Evolutionary conservation across 495 filamentous ascomycete species (phyloP).

Genomic region (Podospora pseudopauciseta): DNA sequence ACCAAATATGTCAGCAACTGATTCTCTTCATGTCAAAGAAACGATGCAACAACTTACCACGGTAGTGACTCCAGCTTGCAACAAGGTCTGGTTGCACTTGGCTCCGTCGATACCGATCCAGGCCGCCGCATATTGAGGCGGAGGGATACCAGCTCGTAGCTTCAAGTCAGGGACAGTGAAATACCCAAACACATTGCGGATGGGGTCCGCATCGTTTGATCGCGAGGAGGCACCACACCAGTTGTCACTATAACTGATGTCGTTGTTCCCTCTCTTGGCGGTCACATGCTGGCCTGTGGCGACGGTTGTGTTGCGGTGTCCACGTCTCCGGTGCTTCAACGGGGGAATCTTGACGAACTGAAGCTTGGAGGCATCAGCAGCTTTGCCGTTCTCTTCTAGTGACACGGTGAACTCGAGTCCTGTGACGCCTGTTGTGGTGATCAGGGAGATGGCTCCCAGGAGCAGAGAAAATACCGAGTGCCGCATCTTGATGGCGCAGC

Average conservation of each 20-base stretch:
- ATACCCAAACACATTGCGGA: slow-evolving; percentile 25
- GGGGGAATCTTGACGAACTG: slow-evolving; percentile 23
- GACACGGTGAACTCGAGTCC: slow-evolving; percentile 26
- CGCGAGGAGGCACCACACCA: slow-evolving; percentile 35
- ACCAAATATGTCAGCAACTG: neutral
- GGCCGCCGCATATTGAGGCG: slow-evolving; percentile 29
- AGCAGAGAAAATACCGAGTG: slow-evolving; percentile 16
- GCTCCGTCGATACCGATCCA: slow-evolving; percentile 36
- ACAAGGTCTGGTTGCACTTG: slow-evolving; percentile 23
- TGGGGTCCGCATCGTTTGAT: slow-evolving; percentile 13
- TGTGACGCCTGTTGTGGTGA: slow-evolving; percentile 17
- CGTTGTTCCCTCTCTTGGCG: slow-evolving; percentile 12
- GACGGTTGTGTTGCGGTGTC: neutral
- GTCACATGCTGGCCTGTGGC: neutral
- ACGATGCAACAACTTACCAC: slow-evolving; percentile 16
- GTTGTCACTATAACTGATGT: slow-evolving; percentile 28
- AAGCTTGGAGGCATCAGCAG: slow-evolving; percentile 15
- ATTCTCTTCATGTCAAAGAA: neutral
- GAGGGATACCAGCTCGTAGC: slow-evolving; percentile 19
- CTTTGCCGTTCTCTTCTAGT: slow-evolving; percentile 15
- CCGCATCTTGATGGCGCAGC: slow-evolving; percentile 18
- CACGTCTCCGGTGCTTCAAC: slow-evolving; percentile 17
- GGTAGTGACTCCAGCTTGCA: slow-evolving; percentile 34
- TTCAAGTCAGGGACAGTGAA: slow-evolving; percentile 27
- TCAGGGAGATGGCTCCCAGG: slow-evolving; percentile 8